Evolutionary conservation across 345 rosid species (phyloP).

Genomic region (Syzygium aqueum): DNA sequence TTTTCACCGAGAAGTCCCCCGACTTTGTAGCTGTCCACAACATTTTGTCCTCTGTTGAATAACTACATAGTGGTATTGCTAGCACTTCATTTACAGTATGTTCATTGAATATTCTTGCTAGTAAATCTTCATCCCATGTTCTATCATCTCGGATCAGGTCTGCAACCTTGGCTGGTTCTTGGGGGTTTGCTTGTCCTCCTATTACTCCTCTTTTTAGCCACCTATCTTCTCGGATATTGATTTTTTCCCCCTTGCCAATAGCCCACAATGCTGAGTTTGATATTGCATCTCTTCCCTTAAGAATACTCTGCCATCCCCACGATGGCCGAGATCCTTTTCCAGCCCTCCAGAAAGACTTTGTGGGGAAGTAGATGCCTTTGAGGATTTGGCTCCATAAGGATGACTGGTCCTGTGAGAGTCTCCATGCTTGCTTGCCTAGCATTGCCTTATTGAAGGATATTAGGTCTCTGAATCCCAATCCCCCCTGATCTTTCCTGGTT

Average conservation of each 20-base stretch:
- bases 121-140: not conserved
- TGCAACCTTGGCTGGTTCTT: not conserved
- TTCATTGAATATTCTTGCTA: not conserved
- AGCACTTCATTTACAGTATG: not conserved
- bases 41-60: no score
- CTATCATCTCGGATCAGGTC: no score
- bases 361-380: not conserved
- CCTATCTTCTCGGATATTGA: not conserved
- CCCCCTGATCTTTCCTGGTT: no score
- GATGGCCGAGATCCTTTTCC: not conserved
- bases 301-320: not conserved
- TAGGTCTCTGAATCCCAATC: no score
- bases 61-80: not conserved
- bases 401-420: rapidly evolving
- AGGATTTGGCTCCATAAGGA: not conserved
- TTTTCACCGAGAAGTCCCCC: rapidly evolving
- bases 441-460: no score
- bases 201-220: not conserved
- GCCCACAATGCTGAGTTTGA: not conserved
- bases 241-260: not conserved
- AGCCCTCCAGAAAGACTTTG: no score
- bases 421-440: no score
- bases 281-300: not conserved
- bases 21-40: not conserved
- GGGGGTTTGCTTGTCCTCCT: not conserved